Percentiles rank a stretch among this genome's conserved stretches.
These are phyloP conservation scores for Cercis canadensis DNA, from an alignment of 306 rosid genomes.

Conservation along the genomic window DNA sequence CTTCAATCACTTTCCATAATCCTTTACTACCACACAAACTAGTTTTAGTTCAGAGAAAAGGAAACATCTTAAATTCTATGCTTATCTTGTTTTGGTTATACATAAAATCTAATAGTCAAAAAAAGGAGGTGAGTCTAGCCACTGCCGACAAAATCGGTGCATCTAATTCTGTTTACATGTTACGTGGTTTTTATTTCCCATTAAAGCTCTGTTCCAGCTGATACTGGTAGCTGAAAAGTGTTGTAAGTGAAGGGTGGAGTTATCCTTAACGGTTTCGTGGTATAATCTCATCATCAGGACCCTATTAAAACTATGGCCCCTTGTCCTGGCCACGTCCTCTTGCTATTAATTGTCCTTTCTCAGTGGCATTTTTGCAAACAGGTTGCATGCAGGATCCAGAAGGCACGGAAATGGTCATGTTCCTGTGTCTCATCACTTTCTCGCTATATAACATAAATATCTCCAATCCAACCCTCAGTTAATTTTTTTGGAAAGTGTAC, in stretches of 20 bases:
- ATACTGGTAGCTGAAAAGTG: neutral
- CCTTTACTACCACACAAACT: neutral
- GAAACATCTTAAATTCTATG: too few species aligned
- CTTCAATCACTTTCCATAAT: neutral
- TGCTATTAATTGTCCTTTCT: constrained; percentile 30
- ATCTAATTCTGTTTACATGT: constrained; percentile 22
- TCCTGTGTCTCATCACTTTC: constrained; percentile 30
- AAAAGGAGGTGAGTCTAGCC: constrained; percentile 28
- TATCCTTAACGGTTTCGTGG: neutral
- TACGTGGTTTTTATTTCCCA: too few species aligned
- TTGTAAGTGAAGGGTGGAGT: constrained; percentile 1
- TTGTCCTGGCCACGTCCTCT: constrained; percentile 25
- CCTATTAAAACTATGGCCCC: constrained; percentile 25
- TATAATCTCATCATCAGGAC: constrained; percentile 11
- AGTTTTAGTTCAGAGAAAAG: neutral
- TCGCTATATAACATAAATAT: neutral
- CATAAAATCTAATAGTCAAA: constrained; percentile 1
- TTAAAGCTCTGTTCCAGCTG: neutral
- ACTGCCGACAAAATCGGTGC: constrained; percentile 36
- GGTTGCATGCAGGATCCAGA: constrained; percentile 35
- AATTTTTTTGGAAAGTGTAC: too few species aligned
- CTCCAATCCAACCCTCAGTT: too few species aligned
- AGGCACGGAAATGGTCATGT: constrained; percentile 32
- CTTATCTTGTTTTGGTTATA: neutral
- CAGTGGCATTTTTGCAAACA: constrained; percentile 36